These are phyloP conservation scores for Halteria grandinella DNA, from an alignment of 73 alveolate species.

Conservation along the genomic window DNA sequence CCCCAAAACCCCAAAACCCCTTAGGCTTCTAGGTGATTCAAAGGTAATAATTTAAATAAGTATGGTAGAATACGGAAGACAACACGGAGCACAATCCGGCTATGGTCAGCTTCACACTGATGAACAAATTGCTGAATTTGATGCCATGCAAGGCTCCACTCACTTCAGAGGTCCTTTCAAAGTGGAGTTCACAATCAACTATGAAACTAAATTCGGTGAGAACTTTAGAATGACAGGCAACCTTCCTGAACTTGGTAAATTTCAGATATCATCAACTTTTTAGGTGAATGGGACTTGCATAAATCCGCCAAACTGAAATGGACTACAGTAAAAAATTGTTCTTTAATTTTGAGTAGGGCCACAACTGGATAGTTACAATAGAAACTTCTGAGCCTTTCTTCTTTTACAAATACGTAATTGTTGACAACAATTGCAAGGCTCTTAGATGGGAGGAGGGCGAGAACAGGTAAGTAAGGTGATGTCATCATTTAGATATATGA, in stretches of 20 bases:
- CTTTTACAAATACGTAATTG: constrained; percentile 74
- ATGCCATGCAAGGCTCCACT: neutral
- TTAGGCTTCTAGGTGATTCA: too few relatives aligned
- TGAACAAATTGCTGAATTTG: neutral
- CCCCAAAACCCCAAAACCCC: too few relatives aligned
- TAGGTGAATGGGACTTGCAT: constrained; percentile 2
- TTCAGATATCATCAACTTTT: neutral
- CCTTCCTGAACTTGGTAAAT: constrained; percentile 36
- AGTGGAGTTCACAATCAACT: constrained; percentile 12
- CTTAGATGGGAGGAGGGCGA: constrained; percentile 77
- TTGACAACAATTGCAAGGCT: constrained; percentile 29
- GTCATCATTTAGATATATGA: constrained; percentile 54
- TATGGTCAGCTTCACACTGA: neutral
- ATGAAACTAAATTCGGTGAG: constrained; percentile 28
- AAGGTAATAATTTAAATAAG: too few relatives aligned
- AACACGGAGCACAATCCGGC: neutral
- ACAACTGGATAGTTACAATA: too few relatives aligned
- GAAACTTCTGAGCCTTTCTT: too few relatives aligned
- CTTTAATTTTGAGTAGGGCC: neutral
- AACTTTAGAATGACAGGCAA: constrained; percentile 15
- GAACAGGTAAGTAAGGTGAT: too few relatives aligned
- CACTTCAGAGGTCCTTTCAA: neutral
- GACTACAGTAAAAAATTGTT: neutral
- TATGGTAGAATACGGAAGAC: neutral
- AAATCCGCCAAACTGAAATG: constrained; percentile 18